phyloP scores from a whole-genome alignment of 164 flowering plant genomes.

The Stephania japonica region DNA sequence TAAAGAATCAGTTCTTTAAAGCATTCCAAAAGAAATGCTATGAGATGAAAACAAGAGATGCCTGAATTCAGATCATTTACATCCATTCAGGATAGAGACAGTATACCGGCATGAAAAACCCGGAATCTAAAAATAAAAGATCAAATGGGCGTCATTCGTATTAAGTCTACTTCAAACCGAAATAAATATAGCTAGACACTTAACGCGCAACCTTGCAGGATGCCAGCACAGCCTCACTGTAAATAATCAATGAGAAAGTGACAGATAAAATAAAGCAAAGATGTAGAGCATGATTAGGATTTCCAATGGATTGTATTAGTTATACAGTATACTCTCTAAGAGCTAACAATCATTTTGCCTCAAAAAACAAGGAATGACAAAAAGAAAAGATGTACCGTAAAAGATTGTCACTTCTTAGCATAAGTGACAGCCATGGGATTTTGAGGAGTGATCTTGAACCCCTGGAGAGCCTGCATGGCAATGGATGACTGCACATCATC shows the following conservation, averaged over 20 bases:
- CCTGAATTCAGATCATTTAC: neutral
- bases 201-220: neutral
- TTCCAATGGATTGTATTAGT: neutral
- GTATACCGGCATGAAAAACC: neutral
- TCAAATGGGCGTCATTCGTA: neutral
- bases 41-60: neutral
- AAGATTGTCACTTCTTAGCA: conserved; percentile 64
- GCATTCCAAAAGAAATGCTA: neutral
- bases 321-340: neutral
- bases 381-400: conserved; percentile 1
- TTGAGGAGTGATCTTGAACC: conserved; percentile 79
- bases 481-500: conserved; percentile 74
- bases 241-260: neutral
- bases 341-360: conserved; percentile 3
- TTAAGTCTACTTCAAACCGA: neutral
- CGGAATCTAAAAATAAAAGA: too few relatives aligned
- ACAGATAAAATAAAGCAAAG: neutral
- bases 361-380: neutral
- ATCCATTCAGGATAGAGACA: neutral
- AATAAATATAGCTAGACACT: neutral
- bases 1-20: neutral
- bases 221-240: neutral
- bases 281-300: neutral
- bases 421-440: conserved; percentile 71
- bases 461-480: conserved; percentile 93